Percentiles rank a stretch among this genome's conserved stretches.
phyloP scores from a whole-genome alignment of 208 protist genomes.

The Trypanosomatidae sp. region DNA sequence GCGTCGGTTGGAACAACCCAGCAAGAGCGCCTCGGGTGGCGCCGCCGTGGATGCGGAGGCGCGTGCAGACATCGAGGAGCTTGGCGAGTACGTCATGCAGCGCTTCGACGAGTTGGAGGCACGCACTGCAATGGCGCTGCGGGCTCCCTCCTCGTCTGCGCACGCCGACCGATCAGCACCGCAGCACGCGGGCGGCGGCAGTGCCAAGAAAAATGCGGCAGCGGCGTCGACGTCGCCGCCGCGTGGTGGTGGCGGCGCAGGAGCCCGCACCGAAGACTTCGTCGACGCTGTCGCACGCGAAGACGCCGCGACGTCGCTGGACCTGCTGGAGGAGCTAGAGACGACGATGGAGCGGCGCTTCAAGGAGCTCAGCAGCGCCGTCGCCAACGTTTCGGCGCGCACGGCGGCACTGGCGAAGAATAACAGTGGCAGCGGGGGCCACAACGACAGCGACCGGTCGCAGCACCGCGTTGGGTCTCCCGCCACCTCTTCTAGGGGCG shows the following conservation, averaged over 20 bases:
- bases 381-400: constrained; percentile 45
- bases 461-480: constrained; percentile 1
- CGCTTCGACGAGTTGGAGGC: constrained; percentile 69
- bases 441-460: not conserved
- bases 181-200: not conserved
- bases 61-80: constrained; percentile 68
- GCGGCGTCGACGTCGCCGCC: constrained; percentile 1
- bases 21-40: constrained; percentile 8
- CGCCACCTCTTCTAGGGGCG: not conserved
- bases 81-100: constrained; percentile 66
- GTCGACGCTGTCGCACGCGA: constrained; percentile 78
- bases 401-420: constrained; percentile 13
- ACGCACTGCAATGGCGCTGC: constrained; percentile 6
- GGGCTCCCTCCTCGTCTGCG: not conserved
- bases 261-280: no score
- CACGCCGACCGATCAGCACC: constrained; percentile 1
- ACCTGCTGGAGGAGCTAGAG: constrained; percentile 68
- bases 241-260: constrained; percentile 9
- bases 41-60: constrained; percentile 55
- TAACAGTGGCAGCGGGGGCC: not conserved
- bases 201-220: not conserved
- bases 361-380: constrained; percentile 48
- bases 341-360: constrained; percentile 62
- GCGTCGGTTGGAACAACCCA: constrained; percentile 5
- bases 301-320: constrained; percentile 67